Conservation (phyloP, 768 basidiomycete genomes). For the Lentinula sp. region DNA sequence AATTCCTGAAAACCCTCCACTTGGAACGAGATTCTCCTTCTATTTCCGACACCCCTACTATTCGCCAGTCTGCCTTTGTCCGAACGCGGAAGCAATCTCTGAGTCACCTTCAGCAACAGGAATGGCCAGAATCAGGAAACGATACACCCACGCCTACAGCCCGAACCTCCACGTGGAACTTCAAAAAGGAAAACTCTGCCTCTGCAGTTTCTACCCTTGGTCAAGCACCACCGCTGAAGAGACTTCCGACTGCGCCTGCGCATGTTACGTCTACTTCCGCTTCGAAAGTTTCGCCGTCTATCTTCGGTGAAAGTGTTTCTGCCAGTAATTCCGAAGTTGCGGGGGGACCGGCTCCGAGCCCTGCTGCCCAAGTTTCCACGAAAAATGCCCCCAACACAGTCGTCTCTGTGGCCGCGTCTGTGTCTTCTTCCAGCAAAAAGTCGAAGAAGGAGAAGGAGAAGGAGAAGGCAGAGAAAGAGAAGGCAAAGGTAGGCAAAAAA, state of each 20-base stretch:
- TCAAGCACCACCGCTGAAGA: constrained; percentile 3
- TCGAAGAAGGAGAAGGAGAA: constrained; percentile 3
- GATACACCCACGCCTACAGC: constrained; percentile 6
- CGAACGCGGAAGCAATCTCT: constrained; percentile 1
- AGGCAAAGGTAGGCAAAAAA: background rate
- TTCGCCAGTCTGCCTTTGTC: constrained; percentile 2
- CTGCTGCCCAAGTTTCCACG: background rate
- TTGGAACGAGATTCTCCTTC: background rate
- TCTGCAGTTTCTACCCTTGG: background rate
- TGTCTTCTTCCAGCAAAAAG: background rate
- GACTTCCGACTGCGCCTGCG: constrained; percentile 2
- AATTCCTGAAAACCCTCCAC: background rate
- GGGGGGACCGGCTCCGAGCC: background rate
- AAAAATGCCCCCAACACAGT: background rate
- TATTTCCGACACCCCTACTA: constrained; percentile 4
- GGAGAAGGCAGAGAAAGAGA: background rate
- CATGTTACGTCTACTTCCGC: background rate
- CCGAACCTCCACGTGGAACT: background rate
- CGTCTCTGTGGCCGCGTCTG: background rate
- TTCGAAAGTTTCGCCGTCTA: background rate
- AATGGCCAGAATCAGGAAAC: constrained; percentile 3
- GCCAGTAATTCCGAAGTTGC: background rate
- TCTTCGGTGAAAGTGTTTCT: background rate
- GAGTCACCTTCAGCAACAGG: background rate
- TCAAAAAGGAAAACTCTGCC: background rate